These are phyloP conservation scores for Thermomucor indicae-seudaticae DNA, from an alignment of 371 early-diverging fungal genomes.

Conservation along the genomic window DNA sequence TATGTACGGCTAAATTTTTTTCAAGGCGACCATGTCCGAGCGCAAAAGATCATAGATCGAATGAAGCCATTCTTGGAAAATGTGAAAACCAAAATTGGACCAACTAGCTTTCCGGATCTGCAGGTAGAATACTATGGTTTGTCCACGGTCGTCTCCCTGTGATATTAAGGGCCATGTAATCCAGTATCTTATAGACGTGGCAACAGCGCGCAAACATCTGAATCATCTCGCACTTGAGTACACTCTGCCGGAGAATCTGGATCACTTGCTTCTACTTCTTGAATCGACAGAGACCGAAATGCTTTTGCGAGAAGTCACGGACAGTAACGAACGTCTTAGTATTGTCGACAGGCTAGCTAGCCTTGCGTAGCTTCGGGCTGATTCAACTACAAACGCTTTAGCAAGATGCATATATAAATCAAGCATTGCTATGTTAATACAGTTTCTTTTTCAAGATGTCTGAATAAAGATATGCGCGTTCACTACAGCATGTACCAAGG, in stretches of 20 bases:
- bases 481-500: too few relatives aligned
- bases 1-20: background rate
- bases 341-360: background rate
- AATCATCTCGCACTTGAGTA: constrained; percentile 2
- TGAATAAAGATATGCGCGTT: too few relatives aligned
- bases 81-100: too few relatives aligned
- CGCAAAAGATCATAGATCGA: constrained; percentile 1
- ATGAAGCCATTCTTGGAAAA: background rate
- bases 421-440: too few relatives aligned
- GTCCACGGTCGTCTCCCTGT: background rate
- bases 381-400: background rate
- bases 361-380: background rate
- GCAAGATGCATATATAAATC: background rate
- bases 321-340: background rate
- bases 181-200: constrained; percentile 5
- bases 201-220: background rate
- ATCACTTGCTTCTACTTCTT: constrained; percentile 1
- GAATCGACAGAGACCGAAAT: background rate
- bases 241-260: background rate
- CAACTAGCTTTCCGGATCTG: background rate
- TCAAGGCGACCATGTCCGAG: constrained; percentile 27
- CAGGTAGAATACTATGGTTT: constrained; percentile 3
- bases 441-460: too few relatives aligned
- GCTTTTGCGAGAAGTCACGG: background rate
- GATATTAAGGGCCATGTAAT: background rate